A percentile compares a stretch with the other conserved stretches of the same genome.
These are phyloP conservation scores for Phylloboletellus chloephorus DNA, from an alignment of 1,284 basidiomycete genomes.

Conservation along the genomic window DNA sequence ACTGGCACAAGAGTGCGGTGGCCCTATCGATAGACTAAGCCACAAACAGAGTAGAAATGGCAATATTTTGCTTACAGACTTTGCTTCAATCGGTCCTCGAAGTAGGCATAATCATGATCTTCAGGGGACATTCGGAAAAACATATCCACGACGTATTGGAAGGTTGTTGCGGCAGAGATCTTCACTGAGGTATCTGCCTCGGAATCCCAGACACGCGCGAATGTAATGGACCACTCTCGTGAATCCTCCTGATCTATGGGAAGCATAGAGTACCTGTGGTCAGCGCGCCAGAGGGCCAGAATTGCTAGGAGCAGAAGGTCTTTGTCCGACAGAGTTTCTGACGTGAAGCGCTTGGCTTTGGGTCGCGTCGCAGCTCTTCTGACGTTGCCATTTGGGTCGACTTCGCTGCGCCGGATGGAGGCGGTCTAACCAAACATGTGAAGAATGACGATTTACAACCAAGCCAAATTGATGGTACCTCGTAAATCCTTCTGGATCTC, in stretches of 20 bases:
- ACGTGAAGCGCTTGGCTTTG: constrained; percentile 50
- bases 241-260: constrained; percentile 32
- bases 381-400: constrained; percentile 50
- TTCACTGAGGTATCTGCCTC: constrained; percentile 61
- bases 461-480: constrained; percentile 35
- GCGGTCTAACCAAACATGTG: constrained; percentile 35
- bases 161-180: constrained; percentile 47
- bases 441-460: constrained; percentile 8
- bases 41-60: constrained; percentile 1
- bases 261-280: constrained; percentile 46
- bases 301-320: constrained; percentile 64
- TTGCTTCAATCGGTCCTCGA: constrained; percentile 35
- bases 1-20: constrained; percentile 49
- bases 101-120: constrained; percentile 34
- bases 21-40: constrained; percentile 38
- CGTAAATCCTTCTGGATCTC: constrained; percentile 53
- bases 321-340: constrained; percentile 56
- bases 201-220: constrained; percentile 54
- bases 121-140: constrained; percentile 40
- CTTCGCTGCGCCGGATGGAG: constrained; percentile 47
- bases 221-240: constrained; percentile 41
- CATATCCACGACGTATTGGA: constrained; percentile 43
- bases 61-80: constrained; percentile 20
- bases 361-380: constrained; percentile 54
- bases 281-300: constrained; percentile 60